Conservation (phyloP, 768 basidiomycete genomes). For the Kwoniella pini region DNA sequence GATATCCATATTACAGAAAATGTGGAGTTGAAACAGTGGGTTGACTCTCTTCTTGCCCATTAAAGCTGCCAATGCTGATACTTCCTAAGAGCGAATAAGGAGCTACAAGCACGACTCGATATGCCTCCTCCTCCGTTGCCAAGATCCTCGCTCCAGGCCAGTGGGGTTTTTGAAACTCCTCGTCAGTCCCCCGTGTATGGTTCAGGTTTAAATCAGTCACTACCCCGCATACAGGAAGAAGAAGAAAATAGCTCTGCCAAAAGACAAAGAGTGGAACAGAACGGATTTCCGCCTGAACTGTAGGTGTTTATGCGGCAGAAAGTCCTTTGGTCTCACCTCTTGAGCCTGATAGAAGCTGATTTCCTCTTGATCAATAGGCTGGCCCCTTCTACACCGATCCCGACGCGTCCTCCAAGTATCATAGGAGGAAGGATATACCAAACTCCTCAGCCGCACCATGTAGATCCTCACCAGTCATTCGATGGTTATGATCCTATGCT, state of each 20-base stretch:
- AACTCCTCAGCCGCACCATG: neutral
- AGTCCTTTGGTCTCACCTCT: neutral
- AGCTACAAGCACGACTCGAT: neutral
- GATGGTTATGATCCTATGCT: too few relatives aligned
- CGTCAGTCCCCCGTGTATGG: neutral
- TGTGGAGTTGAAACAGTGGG: constrained; percentile 1
- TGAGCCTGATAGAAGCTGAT: neutral
- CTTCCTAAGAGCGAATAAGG: neutral
- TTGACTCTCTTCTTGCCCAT: neutral
- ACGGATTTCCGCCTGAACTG: neutral
- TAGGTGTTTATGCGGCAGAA: neutral
- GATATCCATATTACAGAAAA: neutral
- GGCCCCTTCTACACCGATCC: neutral
- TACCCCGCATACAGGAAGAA: neutral
- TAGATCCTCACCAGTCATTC: too few relatives aligned
- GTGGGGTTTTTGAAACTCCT: neutral
- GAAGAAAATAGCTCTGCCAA: neutral
- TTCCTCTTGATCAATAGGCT: neutral
- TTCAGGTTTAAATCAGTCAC: neutral
- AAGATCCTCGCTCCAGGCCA: neutral
- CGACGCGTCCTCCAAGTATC: neutral
- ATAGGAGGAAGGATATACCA: neutral
- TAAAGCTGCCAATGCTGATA: neutral
- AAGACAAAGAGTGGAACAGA: neutral
- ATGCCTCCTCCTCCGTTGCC: neutral